These are phyloP conservation scores for Tagetes patula DNA, from an alignment of 129 eudicot genomes.

Conservation along the genomic window DNA sequence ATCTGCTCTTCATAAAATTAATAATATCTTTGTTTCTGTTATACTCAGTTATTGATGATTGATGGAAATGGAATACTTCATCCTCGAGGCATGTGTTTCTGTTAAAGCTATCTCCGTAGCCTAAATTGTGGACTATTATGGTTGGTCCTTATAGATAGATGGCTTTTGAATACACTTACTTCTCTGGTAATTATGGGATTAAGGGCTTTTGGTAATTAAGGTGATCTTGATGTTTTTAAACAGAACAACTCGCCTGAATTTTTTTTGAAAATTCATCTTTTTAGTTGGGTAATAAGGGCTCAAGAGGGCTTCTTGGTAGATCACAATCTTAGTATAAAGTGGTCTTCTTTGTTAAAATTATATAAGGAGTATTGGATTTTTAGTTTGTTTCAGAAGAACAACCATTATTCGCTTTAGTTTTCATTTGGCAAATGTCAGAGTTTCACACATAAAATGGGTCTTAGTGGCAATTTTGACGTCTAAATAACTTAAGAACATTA, in stretches of 20 bases:
- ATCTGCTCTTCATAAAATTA: conserved; percentile 7
- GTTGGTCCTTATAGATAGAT: background rate
- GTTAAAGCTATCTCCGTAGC: conserved; percentile 20
- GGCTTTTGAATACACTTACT: background rate
- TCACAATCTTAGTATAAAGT: background rate
- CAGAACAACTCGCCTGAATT: conserved; percentile 9
- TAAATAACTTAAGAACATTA: background rate
- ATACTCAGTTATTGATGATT: conserved; percentile 79
- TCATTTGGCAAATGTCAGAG: background rate
- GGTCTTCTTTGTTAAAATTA: background rate
- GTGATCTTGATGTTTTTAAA: background rate
- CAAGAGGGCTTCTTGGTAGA: conserved; percentile 9
- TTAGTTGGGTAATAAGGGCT: conserved; percentile 1
- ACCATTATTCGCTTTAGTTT: conserved; percentile 4
- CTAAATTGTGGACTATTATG: conserved; percentile 8
- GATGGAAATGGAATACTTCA: conserved; percentile 99
- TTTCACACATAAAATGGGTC: background rate
- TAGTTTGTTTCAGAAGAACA: background rate
- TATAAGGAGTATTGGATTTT: background rate
- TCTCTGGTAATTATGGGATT: background rate
- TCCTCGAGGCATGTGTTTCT: conserved; percentile 81
- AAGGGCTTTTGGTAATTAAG: background rate
- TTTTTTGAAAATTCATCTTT: conserved; percentile 2
- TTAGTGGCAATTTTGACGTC: background rate
- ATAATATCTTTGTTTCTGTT: background rate